phyloP scores from a whole-genome alignment of 768 basidiomycete genomes.

The Suillus lakei region DNA sequence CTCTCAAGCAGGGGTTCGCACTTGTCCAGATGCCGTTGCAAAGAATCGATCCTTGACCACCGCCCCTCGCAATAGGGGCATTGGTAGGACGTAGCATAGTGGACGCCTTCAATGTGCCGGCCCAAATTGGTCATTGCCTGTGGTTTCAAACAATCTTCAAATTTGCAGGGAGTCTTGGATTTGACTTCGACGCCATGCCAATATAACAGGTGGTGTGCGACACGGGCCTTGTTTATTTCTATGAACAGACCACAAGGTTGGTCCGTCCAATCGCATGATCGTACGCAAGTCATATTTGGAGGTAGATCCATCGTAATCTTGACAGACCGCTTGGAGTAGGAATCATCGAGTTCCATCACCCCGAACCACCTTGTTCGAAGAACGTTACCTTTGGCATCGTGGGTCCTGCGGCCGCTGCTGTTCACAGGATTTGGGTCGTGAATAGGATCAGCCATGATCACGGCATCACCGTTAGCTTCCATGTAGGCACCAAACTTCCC shows the following conservation, averaged over 20 bases:
- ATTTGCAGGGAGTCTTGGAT: background rate
- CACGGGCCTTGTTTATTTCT: background rate
- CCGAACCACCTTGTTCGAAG: background rate
- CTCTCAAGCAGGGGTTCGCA: background rate
- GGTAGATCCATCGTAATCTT: background rate
- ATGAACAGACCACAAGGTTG: background rate
- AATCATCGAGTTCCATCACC: background rate
- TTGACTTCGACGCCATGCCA: slow-evolving; percentile 3
- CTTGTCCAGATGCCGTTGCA: background rate
- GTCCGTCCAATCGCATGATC: background rate
- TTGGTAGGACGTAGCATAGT: background rate
- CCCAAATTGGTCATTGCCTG: background rate
- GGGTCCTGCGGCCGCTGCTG: background rate
- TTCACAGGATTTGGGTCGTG: background rate
- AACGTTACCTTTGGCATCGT: background rate
- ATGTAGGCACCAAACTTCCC: background rate
- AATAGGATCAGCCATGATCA: background rate
- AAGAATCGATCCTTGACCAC: background rate
- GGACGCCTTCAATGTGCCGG: background rate
- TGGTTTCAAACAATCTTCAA: background rate
- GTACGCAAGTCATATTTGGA: background rate
- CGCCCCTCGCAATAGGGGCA: background rate
- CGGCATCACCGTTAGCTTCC: background rate
- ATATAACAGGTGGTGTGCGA: background rate
- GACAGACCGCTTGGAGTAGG: background rate